These are phyloP conservation scores for Carex parvula DNA, from an alignment of 176 grass and related monocot genomes.

Conservation along the genomic window DNA sequence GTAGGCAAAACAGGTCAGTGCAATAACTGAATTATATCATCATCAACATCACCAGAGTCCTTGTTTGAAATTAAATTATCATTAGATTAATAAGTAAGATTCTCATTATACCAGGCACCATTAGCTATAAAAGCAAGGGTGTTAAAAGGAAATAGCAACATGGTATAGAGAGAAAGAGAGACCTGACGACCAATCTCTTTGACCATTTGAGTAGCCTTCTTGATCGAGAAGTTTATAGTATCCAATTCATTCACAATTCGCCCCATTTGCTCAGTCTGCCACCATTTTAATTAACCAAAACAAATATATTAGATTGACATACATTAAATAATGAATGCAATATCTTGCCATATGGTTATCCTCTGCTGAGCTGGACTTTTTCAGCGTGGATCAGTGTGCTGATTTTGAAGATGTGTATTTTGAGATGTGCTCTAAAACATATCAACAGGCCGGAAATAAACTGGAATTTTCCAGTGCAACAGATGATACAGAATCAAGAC, in stretches of 20 bases:
- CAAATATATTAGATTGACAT: not conserved
- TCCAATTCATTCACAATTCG: conserved; percentile 56
- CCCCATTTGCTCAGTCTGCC: conserved; percentile 57
- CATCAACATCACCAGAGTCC: not conserved
- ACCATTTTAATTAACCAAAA: not conserved
- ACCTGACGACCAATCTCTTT: conserved; percentile 63
- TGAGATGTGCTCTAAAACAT: too few relatives aligned
- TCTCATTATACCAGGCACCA: not conserved
- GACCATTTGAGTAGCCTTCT: conserved; percentile 54
- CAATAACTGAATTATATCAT: not conserved
- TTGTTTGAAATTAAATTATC: not conserved
- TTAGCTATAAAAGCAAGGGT: not conserved
- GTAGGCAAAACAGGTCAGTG: not conserved
- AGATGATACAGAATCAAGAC: not conserved
- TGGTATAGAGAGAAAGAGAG: not conserved
- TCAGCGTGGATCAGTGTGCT: too few relatives aligned
- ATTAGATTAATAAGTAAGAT: not conserved
- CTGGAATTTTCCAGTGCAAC: too few relatives aligned
- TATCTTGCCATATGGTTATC: not conserved
- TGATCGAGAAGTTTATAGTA: conserved; percentile 50
- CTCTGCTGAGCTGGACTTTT: too few relatives aligned
- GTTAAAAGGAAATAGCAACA: not conserved
- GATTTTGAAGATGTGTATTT: too few relatives aligned
- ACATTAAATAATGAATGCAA: not conserved
- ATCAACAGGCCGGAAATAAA: too few relatives aligned